A percentile compares a stretch with the other conserved stretches of the same genome.
These are phyloP conservation scores for Scheffersomyces segobiensis DNA, from an alignment of 1,139 yeast species.

Conservation along the genomic window DNA sequence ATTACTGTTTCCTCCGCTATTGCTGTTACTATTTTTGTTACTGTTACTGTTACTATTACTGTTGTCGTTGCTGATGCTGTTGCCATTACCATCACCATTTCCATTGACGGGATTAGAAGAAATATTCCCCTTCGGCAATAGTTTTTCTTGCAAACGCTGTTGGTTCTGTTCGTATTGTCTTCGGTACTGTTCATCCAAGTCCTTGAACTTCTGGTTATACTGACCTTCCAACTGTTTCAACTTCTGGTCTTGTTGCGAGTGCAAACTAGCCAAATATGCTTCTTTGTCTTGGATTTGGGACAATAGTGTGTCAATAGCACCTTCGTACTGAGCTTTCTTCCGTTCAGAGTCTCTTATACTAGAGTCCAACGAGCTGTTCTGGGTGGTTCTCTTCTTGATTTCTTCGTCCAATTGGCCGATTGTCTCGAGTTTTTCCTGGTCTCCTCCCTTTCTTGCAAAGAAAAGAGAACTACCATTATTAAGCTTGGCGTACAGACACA, in stretches of 20 bases:
- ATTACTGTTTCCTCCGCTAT: not conserved
- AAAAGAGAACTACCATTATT: slow-evolving; percentile 39
- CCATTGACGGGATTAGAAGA: not conserved
- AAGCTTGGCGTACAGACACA: slow-evolving; percentile 64
- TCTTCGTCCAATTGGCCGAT: slow-evolving; percentile 1
- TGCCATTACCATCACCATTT: not conserved
- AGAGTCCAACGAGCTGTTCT: slow-evolving; percentile 17
- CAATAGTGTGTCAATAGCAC: slow-evolving; percentile 13
- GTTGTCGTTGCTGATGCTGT: not conserved
- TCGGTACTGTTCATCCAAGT: slow-evolving; percentile 15
- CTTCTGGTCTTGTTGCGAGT: not conserved
- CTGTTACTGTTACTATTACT: slow-evolving; percentile 1
- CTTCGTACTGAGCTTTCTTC: slow-evolving; percentile 16
- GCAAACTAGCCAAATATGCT: slow-evolving; percentile 1
- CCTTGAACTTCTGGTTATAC: slow-evolving; percentile 7
- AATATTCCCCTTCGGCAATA: not conserved
- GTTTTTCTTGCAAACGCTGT: not conserved
- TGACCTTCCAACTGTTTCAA: slow-evolving; percentile 8
- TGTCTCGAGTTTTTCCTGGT: not conserved
- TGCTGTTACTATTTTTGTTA: too few species aligned
- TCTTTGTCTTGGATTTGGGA: slow-evolving; percentile 4
- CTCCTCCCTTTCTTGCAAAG: slow-evolving; percentile 26
- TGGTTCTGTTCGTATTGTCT: not conserved
- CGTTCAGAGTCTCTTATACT: slow-evolving; percentile 24
- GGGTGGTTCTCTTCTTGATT: not conserved